Evolutionary conservation across 495 filamentous ascomycete species (phyloP).

Genomic region (Penicillium flavigenum): DNA sequence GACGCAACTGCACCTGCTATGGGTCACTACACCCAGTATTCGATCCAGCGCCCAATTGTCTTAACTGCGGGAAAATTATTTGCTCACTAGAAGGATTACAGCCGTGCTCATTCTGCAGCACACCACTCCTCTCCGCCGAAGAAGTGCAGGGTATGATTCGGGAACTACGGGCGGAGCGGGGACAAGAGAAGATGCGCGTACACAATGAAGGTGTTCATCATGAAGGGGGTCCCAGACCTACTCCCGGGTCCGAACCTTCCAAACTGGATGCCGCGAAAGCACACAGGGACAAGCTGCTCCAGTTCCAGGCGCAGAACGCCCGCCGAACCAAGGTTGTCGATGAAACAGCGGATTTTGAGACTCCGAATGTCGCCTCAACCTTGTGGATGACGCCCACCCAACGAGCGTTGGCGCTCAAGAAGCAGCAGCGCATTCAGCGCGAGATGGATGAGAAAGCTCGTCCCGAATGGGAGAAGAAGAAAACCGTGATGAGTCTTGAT

Average conservation of each 20-base stretch:
- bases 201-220: constrained; percentile 72
- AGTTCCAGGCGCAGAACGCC: constrained; percentile 86
- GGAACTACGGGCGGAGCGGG: constrained; percentile 82
- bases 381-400: constrained; percentile 90
- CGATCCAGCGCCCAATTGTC: constrained; percentile 84
- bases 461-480: constrained; percentile 92
- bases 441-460: constrained; percentile 89
- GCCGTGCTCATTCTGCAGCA: constrained; percentile 88
- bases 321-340: constrained; percentile 84
- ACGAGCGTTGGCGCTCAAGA: constrained; percentile 81
- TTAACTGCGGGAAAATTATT: constrained; percentile 93
- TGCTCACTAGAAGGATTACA: constrained; percentile 93
- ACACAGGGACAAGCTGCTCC: constrained; percentile 79
- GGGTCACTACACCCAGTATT: constrained; percentile 82
- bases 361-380: constrained; percentile 61
- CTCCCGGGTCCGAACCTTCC: constrained; percentile 47
- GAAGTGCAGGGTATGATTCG: constrained; percentile 84
- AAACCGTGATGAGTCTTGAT: constrained; percentile 83
- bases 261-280: constrained; percentile 52
- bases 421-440: constrained; percentile 81
- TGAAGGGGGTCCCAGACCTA: constrained; percentile 38
- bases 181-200: constrained; percentile 76
- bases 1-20: constrained; percentile 78
- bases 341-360: constrained; percentile 92
- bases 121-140: constrained; percentile 63